These are phyloP conservation scores for Diaporthe destruens DNA, from an alignment of 2,329 filamentous ascomycete species.

Conservation along the genomic window DNA sequence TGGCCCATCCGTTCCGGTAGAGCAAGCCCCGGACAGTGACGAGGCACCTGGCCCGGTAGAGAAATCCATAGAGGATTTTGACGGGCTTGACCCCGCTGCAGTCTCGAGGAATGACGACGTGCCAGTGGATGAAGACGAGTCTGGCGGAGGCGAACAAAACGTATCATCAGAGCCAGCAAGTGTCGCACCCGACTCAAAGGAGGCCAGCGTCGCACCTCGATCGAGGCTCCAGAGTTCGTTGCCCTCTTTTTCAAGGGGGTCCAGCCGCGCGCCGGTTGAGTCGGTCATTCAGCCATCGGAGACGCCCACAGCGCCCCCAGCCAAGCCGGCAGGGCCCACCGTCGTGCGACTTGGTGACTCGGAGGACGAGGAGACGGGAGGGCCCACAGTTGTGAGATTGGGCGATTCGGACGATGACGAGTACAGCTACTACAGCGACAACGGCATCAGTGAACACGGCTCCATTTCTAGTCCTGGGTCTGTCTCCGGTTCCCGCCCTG, in stretches of 20 bases:
- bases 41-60: neutral
- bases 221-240: conserved; percentile 25
- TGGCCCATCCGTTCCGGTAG: neutral
- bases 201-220: conserved; percentile 30
- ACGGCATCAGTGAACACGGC: conserved; percentile 38
- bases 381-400: conserved; percentile 52
- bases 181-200: conserved; percentile 29
- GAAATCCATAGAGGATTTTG: neutral
- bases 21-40: neutral
- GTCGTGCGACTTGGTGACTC: conserved; percentile 50
- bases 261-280: conserved; percentile 16
- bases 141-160: conserved; percentile 44
- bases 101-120: conserved; percentile 4
- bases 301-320: conserved; percentile 39
- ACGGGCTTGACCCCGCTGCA: neutral
- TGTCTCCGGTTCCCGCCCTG: neutral
- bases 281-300: neutral
- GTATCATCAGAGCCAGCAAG: conserved; percentile 43
- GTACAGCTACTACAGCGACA: conserved; percentile 37
- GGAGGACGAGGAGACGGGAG: conserved; percentile 45
- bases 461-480: conserved; percentile 13
- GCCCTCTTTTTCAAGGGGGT: conserved; percentile 6
- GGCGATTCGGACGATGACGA: conserved; percentile 45
- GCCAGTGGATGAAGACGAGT: conserved; percentile 41
- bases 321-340: conserved; percentile 47